Evolutionary conservation across 2,329 filamentous ascomycete species (phyloP).

Genomic region (Neofusicoccum kwambonambiense): DNA sequence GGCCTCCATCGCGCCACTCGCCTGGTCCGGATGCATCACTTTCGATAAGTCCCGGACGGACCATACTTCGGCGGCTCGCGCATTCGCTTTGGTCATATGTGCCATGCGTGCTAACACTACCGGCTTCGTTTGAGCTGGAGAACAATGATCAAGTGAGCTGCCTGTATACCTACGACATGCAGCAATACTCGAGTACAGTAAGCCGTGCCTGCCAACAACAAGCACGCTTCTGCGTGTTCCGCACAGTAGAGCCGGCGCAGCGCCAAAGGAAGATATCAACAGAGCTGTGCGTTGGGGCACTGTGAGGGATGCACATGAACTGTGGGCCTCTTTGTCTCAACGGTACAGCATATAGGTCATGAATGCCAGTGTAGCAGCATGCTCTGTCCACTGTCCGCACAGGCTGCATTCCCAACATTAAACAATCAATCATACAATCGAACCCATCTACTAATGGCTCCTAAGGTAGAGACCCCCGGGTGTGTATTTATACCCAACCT

Average conservation of each 20-base stretch:
- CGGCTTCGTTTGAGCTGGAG: too few species aligned
- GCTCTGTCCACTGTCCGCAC: background rate
- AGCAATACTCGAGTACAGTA: too few species aligned
- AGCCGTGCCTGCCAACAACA: too few species aligned
- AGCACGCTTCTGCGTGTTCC: too few species aligned
- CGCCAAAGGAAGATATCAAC: too few species aligned
- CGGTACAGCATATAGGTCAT: background rate
- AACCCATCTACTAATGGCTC: background rate
- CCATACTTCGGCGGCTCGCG: too few species aligned
- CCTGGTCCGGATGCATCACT: background rate
- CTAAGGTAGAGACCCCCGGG: background rate
- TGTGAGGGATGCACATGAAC: background rate
- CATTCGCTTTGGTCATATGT: too few species aligned
- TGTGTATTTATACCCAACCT: background rate
- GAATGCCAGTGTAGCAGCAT: background rate
- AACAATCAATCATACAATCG: background rate
- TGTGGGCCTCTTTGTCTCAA: background rate
- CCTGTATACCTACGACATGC: too few species aligned
- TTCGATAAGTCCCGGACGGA: background rate
- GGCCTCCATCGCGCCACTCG: background rate
- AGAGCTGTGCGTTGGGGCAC: too few species aligned
- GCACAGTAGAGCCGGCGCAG: too few species aligned
- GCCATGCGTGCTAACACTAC: too few species aligned
- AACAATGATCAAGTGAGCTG: too few species aligned
- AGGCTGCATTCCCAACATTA: background rate